These are phyloP conservation scores for Akanthomyces dipterigenus DNA, from an alignment of 2,329 filamentous ascomycete species.

Conservation along the genomic window DNA sequence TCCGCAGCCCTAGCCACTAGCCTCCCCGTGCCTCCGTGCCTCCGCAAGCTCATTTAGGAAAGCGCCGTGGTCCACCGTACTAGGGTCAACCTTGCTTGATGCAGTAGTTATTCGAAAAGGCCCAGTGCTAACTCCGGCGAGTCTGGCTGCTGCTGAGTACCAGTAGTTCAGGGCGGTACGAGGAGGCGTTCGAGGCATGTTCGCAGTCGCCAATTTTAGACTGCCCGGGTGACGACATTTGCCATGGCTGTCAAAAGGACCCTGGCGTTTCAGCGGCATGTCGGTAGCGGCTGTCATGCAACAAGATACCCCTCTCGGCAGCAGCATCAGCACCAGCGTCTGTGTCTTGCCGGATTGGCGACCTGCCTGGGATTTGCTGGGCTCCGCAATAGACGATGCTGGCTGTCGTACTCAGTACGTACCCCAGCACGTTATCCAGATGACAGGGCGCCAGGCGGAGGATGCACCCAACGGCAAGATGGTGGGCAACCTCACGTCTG, in stretches of 20 bases:
- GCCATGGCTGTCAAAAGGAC: neutral
- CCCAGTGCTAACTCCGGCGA: conserved; percentile 6
- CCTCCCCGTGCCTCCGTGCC: neutral
- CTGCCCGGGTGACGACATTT: neutral
- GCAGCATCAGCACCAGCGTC: neutral
- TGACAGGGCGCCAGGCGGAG: conserved; percentile 3
- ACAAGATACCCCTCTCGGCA: neutral
- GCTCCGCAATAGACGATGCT: conserved; percentile 7
- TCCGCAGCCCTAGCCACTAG: conserved; percentile 4
- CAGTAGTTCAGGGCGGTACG: no score
- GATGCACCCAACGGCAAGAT: conserved; percentile 1
- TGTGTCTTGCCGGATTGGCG: neutral
- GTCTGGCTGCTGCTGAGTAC: neutral
- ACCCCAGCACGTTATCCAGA: neutral
- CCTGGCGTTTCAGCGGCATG: neutral
- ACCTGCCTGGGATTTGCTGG: neutral
- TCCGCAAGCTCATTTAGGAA: conserved; percentile 4
- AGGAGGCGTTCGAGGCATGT: neutral
- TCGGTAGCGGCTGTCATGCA: neutral
- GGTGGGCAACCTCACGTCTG: neutral
- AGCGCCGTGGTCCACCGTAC: neutral
- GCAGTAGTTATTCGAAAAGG: neutral
- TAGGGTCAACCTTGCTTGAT: conserved; percentile 6
- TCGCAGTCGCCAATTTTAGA: conserved; percentile 3
- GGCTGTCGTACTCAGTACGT: neutral